These are phyloP conservation scores for Leccinum ochraceum DNA, from an alignment of 768 basidiomycete genomes.

Conservation along the genomic window DNA sequence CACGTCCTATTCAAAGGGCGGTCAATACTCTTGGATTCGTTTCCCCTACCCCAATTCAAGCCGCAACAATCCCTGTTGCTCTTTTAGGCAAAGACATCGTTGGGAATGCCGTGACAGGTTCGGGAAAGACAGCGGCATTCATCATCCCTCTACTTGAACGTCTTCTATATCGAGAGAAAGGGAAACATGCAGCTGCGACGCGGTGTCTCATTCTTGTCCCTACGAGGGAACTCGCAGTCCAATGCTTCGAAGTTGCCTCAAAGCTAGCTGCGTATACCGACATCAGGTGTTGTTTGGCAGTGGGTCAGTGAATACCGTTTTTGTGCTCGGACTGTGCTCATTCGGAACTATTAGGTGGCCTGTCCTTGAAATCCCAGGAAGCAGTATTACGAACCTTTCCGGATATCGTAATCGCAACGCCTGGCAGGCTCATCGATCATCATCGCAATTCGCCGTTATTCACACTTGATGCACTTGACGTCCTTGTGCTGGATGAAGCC, in stretches of 20 bases:
- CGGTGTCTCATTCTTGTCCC: constrained; percentile 92
- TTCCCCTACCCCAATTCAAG: constrained; percentile 94
- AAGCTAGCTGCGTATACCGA: constrained; percentile 88
- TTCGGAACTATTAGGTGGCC: constrained; percentile 59
- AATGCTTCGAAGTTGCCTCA: constrained; percentile 90
- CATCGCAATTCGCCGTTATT: constrained; percentile 94
- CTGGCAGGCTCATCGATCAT: constrained; percentile 97
- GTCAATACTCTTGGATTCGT: constrained; percentile 78
- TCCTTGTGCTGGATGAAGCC: constrained; percentile 95
- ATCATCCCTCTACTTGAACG: constrained; percentile 93
- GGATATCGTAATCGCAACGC: constrained; percentile 94
- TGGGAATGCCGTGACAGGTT: constrained; percentile 94
- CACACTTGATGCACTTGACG: constrained; percentile 87
- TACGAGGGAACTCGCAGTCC: constrained; percentile 93
- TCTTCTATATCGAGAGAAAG: constrained; percentile 87
- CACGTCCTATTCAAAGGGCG: constrained; percentile 90
- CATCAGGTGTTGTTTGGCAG: constrained; percentile 86
- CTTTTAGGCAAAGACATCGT: constrained; percentile 95
- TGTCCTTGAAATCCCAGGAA: constrained; percentile 94
- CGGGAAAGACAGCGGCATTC: constrained; percentile 98
- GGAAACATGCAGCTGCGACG: constrained; percentile 81
- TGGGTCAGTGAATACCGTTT: constrained; percentile 55
- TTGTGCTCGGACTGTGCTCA: constrained; percentile 5
- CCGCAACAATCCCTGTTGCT: constrained; percentile 90
- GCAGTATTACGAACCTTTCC: constrained; percentile 80